A percentile compares a stretch with the other conserved stretches of the same genome.
Conservation (phyloP, 495 filamentous ascomycete species). For the Entonaema liquescens region DNA sequence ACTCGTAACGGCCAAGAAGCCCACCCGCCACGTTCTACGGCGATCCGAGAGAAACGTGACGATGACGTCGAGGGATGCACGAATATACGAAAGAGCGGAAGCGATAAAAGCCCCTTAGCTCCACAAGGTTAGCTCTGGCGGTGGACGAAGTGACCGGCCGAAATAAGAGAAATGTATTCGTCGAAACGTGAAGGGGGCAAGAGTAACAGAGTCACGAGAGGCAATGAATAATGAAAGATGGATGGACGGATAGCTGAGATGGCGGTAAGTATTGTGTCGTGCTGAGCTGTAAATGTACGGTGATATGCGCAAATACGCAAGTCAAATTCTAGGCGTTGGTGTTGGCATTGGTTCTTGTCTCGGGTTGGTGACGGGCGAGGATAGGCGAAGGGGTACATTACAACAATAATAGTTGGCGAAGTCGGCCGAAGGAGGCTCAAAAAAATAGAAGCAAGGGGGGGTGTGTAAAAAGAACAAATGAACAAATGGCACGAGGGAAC, state of each 20-base stretch:
- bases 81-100: conserved; percentile 34
- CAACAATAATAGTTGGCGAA: no score
- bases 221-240: conserved; percentile 24
- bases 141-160: conserved; percentile 13
- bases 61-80: conserved; percentile 38
- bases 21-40: background rate
- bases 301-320: conserved; percentile 34
- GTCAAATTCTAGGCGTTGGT: conserved; percentile 14
- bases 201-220: conserved; percentile 32
- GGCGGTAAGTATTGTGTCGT: conserved; percentile 40
- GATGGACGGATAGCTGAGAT: conserved; percentile 35
- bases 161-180: conserved; percentile 20
- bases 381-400: no score
- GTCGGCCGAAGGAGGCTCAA: conserved; percentile 36
- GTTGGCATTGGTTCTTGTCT: conserved; percentile 12
- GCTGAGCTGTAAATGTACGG: conserved; percentile 36
- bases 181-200: conserved; percentile 18
- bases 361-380: conserved; percentile 16
- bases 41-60: background rate
- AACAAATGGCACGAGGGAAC: background rate
- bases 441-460: conserved; percentile 7
- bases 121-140: conserved; percentile 21
- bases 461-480: background rate
- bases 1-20: conserved; percentile 15
- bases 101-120: conserved; percentile 2